Base-by-base conservation (phyloP, 2,329 filamentous ascomycete genomes). In the Claviceps sp. region DNA sequence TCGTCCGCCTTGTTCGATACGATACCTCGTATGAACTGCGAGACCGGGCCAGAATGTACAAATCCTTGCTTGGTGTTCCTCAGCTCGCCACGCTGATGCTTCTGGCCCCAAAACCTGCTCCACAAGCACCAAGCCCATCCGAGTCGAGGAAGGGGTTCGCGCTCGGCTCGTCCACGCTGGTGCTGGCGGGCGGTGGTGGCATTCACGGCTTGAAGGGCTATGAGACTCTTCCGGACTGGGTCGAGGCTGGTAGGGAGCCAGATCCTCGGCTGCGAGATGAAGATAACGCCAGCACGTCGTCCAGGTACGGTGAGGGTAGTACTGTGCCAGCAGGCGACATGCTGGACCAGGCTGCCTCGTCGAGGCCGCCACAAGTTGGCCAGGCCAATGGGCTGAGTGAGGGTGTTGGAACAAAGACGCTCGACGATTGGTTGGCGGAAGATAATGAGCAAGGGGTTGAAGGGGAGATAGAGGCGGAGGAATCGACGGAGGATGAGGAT, bases 21-120 rank as follows among this genome's bases (percentile, higher is more conserved):
- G 93, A 97, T 61, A 88, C 84, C 0, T 96, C 90, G 1, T 98
- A 95, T 67, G 90, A 97, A 62, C 80, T 98, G 3, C 88, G 93
- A 56, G 93, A 97, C 64, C 85, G 93, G 23, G 83, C 90, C 2
- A 82, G 93, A 36, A 78, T 96, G 55, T 97, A 95, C 71, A 88
- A 86, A 56, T 78, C 89, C 1, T 79, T 98, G 1, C 79, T 98
- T 2, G 77, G 81, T 4, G 82, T 86, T 4, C 88, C 90, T 1
- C 88, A 97, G 65, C 79, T 98, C 16, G 93, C 93, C 2, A 89
- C 86, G 1, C 75, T 98, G 14, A 85, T 97, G 65, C 81, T 98
- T 1, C 78, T 97, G 1, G 93, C 93, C 0, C 90, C 93, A 0
- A 98, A 98, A 64, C 91, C 93, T 0, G 88, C 93, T 0, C 93